These are phyloP conservation scores for Dactylonectria macrodidyma DNA, from an alignment of 2,329 filamentous ascomycete genomes.

Conservation along the genomic window DNA sequence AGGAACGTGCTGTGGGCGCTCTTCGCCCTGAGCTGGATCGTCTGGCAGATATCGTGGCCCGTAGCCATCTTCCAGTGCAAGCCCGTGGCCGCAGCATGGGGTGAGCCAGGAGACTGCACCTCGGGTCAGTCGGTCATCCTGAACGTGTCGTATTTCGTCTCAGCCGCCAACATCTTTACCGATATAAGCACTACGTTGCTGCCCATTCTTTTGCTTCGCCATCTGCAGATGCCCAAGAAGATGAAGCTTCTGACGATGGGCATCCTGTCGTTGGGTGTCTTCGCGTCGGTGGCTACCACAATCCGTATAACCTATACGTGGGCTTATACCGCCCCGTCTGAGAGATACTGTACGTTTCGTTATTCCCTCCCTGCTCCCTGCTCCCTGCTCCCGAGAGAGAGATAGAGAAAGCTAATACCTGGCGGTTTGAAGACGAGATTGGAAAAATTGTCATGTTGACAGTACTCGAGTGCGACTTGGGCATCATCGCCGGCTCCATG, in stretches of 20 bases:
- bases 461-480: constrained; percentile 44
- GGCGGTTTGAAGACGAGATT: constrained; percentile 30
- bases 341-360: constrained; percentile 23
- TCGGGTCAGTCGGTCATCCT: constrained; percentile 34
- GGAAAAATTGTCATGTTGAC: constrained; percentile 44
- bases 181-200: constrained; percentile 33
- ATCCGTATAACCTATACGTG: constrained; percentile 39
- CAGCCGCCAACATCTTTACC: constrained; percentile 36
- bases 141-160: constrained; percentile 36
- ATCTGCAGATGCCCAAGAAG: constrained; percentile 33
- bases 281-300: constrained; percentile 38
- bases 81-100: constrained; percentile 37
- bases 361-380: neutral
- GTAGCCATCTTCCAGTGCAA: constrained; percentile 43
- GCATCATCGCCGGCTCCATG: constrained; percentile 45
- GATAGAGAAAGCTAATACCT: neutral
- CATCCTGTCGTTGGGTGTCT: constrained; percentile 31
- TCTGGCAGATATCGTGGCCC: constrained; percentile 39
- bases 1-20: constrained; percentile 19
- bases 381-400: neutral
- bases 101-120: constrained; percentile 33
- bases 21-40: constrained; percentile 33
- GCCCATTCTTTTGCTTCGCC: constrained; percentile 32
- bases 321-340: constrained; percentile 30
- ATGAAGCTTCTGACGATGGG: constrained; percentile 35